These are phyloP conservation scores for Agrostemma githago DNA, from an alignment of 148 eudicot genomes.

Conservation along the genomic window DNA sequence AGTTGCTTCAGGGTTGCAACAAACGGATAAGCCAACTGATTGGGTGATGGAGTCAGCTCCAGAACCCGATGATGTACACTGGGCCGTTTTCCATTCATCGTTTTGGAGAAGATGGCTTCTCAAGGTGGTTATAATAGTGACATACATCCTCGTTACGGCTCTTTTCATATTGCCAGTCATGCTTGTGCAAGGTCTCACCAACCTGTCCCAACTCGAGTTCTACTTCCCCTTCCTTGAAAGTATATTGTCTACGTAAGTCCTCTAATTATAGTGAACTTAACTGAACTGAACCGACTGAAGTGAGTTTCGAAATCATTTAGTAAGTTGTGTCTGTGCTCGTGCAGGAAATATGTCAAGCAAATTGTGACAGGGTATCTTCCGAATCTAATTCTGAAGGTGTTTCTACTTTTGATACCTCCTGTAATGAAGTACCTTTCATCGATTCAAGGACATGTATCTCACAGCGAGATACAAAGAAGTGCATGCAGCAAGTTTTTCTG, in stretches of 20 bases:
- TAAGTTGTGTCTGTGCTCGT: conserved; percentile 14
- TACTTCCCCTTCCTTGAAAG: conserved; percentile 55
- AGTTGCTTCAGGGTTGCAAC: conserved; percentile 49
- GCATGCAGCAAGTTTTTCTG: conserved; percentile 71
- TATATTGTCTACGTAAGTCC: conserved; percentile 43
- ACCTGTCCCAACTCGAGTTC: conserved; percentile 53
- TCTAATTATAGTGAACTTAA: background rate
- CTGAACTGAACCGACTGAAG: background rate
- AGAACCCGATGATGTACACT: conserved; percentile 70
- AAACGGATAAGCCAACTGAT: conserved; percentile 58
- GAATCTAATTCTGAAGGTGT: conserved; percentile 59
- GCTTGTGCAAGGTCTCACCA: conserved; percentile 69
- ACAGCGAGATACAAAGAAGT: conserved; percentile 64
- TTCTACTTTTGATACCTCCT: conserved; percentile 60
- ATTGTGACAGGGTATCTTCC: conserved; percentile 84
- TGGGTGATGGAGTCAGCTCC: conserved; percentile 79
- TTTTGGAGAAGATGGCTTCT: conserved; percentile 61
- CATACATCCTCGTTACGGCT: conserved; percentile 43
- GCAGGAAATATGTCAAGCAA: conserved; percentile 51
- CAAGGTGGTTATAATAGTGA: conserved; percentile 45
- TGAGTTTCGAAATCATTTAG: background rate
- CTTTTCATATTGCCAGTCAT: conserved; percentile 66
- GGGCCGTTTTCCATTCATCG: conserved; percentile 73
- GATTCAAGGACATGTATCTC: conserved; percentile 62
- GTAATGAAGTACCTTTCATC: conserved; percentile 66